Evolutionary conservation across 352 stramenopile genomes (phyloP).

Genomic region (Globisporangium middletonii): DNA sequence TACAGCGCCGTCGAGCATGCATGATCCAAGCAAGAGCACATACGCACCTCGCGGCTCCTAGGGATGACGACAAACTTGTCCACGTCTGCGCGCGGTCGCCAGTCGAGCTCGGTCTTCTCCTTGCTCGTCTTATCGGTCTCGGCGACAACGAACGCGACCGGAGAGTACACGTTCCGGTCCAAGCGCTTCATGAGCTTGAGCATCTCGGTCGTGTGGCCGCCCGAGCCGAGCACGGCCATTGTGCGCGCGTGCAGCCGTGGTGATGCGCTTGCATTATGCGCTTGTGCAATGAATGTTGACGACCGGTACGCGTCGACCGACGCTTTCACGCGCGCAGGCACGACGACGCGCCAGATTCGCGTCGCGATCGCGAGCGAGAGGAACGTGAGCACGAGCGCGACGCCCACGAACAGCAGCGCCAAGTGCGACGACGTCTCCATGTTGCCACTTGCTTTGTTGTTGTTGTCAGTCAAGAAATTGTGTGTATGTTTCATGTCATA

Average conservation of each 20-base stretch:
- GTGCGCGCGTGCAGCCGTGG: constrained; percentile 23
- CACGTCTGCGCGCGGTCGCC: constrained; percentile 24
- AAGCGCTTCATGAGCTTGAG: constrained; percentile 88
- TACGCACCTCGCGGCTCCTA: constrained; percentile 82
- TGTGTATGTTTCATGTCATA: no score
- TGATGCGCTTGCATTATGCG: neutral
- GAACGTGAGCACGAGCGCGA: constrained; percentile 7
- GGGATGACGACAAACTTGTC: constrained; percentile 83
- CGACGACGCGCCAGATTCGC: constrained; percentile 11
- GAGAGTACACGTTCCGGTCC: constrained; percentile 69
- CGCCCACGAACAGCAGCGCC: constrained; percentile 2
- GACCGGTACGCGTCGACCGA: constrained; percentile 4
- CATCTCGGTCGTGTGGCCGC: constrained; percentile 95
- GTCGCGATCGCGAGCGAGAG: constrained; percentile 3
- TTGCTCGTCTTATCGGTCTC: constrained; percentile 89
- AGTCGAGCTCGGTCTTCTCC: constrained; percentile 68
- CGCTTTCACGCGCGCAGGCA: constrained; percentile 9
- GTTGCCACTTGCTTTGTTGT: neutral
- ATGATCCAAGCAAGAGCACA: neutral
- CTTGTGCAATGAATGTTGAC: neutral
- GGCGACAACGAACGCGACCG: constrained; percentile 88
- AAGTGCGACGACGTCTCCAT: neutral
- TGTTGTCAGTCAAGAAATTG: no score
- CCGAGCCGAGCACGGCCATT: constrained; percentile 83
- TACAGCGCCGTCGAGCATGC: neutral